These are phyloP conservation scores for Evernia prunastri DNA, from an alignment of 495 filamentous ascomycete species.

Conservation along the genomic window DNA sequence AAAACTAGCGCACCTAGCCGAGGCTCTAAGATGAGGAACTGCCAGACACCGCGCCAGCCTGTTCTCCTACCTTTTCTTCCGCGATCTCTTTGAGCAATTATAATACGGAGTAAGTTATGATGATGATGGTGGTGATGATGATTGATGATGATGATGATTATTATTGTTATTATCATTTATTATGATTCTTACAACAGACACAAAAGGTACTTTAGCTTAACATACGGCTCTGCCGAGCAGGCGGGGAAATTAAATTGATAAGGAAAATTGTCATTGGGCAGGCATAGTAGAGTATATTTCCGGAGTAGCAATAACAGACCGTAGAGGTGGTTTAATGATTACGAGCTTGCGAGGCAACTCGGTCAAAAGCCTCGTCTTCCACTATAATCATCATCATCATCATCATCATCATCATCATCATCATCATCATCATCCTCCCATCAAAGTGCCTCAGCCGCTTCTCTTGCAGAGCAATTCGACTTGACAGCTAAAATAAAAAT, in stretches of 20 bases:
- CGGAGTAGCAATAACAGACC: too few relatives aligned
- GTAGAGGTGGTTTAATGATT: background rate
- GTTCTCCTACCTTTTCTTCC: background rate
- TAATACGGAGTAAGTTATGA: too few relatives aligned
- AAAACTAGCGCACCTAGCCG: background rate
- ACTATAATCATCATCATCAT: too few relatives aligned
- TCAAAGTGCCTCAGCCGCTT: conserved; percentile 11
- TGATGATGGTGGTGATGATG: too few relatives aligned
- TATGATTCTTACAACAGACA: too few relatives aligned
- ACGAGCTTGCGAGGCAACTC: background rate
- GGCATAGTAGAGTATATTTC: too few relatives aligned
- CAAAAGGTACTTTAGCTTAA: background rate
- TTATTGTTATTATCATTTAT: background rate
- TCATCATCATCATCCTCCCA: conserved; percentile 9
- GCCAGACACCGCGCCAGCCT: background rate
- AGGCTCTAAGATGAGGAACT: conserved; percentile 2
- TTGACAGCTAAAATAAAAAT: background rate
- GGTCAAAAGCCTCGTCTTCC: background rate
- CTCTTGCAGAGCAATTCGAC: conserved; percentile 11
- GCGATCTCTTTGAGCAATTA: too few relatives aligned
- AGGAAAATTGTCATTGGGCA: background rate
- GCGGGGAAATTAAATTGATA: background rate
- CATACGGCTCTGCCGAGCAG: background rate
- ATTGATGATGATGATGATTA: background rate
- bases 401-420: too few relatives aligned